phyloP scores from a whole-genome alignment of 306 rosid species.

The Dalbergia cultrata region DNA sequence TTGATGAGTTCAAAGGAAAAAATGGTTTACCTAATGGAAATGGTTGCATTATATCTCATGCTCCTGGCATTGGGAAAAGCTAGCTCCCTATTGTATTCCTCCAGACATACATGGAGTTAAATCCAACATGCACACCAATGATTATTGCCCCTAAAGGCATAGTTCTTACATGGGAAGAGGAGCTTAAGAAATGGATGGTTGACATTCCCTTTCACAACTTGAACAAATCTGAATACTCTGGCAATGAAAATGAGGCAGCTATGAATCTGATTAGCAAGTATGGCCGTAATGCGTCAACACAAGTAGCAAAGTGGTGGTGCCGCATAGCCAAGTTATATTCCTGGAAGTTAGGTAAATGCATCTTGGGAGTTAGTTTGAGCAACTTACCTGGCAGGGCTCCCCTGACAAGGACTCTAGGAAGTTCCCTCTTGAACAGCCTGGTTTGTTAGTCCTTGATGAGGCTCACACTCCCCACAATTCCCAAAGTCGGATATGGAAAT shows the following conservation, averaged over 20 bases:
- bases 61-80: constrained; percentile 89
- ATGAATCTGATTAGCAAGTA: neutral
- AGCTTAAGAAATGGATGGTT: constrained; percentile 68
- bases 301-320: neutral
- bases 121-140: constrained; percentile 63
- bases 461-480: constrained; percentile 75
- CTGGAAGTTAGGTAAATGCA: constrained; percentile 60
- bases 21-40: constrained; percentile 41
- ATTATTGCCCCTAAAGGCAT: constrained; percentile 73
- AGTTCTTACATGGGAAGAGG: constrained; percentile 87
- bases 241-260: constrained; percentile 50
- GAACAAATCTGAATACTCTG: constrained; percentile 56
- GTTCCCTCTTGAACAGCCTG: constrained; percentile 60
- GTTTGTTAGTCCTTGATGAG: constrained; percentile 71
- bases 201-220: constrained; percentile 74
- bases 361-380: constrained; percentile 70
- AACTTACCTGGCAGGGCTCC: constrained; percentile 39
- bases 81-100: constrained; percentile 71
- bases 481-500: constrained; percentile 51
- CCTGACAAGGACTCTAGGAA: constrained; percentile 26
- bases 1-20: constrained; percentile 46
- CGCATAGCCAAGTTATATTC: constrained; percentile 61
- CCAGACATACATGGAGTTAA: constrained; percentile 55
- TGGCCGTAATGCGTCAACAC: constrained; percentile 21
- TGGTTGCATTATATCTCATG: constrained; percentile 84